Evolutionary conservation across 1,284 basidiomycete species (phyloP), one percentile per base, ranked within the genome.

Genomic region (Puccinia polysora): DNA sequence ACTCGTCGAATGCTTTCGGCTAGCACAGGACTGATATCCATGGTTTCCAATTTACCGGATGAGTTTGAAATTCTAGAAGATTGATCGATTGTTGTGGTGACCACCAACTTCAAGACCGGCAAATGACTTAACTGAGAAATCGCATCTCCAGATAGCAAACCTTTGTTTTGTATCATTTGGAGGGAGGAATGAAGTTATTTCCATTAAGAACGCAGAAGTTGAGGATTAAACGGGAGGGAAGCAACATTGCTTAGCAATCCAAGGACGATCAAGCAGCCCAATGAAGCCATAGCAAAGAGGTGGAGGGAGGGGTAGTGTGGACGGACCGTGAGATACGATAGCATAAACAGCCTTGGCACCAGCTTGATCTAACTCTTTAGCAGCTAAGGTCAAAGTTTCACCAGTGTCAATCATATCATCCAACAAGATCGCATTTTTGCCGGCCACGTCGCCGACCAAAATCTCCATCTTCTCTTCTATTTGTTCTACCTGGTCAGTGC

Each of bases 401-500:
- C 94, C 95, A 4, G 91, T 93, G 80, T 98, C 96, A 78, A 97
- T 89, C 92, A 98, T 97, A 80, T 98, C 95, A 80, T 98, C 95
- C 34, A 98, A 89, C 60, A 98, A 84, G 77, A 98, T 95, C 34
- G 91, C 93, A 64, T 89, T 84, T 89, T 94, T 94, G 81, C 89
- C 92, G 77, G 84, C 85, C 74, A 98, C 95, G 79, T 97, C 91
- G n/a, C 95, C 95, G 65, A 98, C 95, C 43, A 98, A 84, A 68
- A 98, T 84, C 80, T 98, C 93, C 91, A 97, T 95, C 76, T 81
- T 82, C 65, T 84, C 83, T 69, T 79, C 77, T 38, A 75, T 76
- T 18, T 77, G 77, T 45, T 81, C 81, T 70, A 80, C 79, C 25
- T 78, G 79, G 60, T 81, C 80, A 28, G 78, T 77, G 7, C 67